phyloP scores from a whole-genome alignment of 2,329 filamentous ascomycete species.

The Colletotrichum cereale region DNA sequence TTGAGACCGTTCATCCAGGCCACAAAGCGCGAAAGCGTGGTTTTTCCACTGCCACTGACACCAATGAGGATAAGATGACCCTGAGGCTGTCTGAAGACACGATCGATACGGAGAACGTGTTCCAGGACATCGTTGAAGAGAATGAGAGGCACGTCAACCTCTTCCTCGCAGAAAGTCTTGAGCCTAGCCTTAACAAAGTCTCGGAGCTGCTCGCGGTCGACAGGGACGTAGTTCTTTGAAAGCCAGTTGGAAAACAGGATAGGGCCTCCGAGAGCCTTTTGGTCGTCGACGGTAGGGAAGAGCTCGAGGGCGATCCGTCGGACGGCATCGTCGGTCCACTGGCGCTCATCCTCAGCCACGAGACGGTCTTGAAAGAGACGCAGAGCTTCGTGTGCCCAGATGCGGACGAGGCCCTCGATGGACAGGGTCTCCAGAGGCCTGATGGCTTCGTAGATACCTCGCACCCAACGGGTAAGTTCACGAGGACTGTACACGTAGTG shows the following conservation, averaged over 20 bases:
- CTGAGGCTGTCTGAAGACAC: constrained; percentile 98
- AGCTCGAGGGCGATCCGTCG: constrained; percentile 87
- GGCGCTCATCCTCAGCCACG: constrained; percentile 91
- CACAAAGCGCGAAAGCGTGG: constrained; percentile 95
- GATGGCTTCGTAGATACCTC: constrained; percentile 97
- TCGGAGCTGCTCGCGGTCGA: constrained; percentile 92
- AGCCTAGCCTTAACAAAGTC: constrained; percentile 98
- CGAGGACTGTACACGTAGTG: constrained; percentile 99
- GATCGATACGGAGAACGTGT: constrained; percentile 97
- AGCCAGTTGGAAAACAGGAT: constrained; percentile 99
- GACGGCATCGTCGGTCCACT: constrained; percentile 94
- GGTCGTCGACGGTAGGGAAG: constrained; percentile 96
- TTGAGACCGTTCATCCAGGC: constrained; percentile 99
- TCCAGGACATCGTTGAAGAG: constrained; percentile 99
- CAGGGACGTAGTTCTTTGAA: constrained; percentile 97
- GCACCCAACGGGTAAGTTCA: constrained; percentile 97
- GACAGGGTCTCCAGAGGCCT: constrained; percentile 88
- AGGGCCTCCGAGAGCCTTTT: constrained; percentile 88
- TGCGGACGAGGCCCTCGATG: constrained; percentile 91
- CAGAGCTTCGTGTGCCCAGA: constrained; percentile 98
- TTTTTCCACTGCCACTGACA: constrained; percentile 98
- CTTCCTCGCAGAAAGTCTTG: constrained; percentile 99
- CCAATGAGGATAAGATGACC: constrained; percentile 98
- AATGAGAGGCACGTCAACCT: constrained; percentile 97
- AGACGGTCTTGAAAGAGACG: constrained; percentile 97